Evolutionary conservation across 148 eudicot species (phyloP).

Genomic region (Pouteria glomerata): DNA sequence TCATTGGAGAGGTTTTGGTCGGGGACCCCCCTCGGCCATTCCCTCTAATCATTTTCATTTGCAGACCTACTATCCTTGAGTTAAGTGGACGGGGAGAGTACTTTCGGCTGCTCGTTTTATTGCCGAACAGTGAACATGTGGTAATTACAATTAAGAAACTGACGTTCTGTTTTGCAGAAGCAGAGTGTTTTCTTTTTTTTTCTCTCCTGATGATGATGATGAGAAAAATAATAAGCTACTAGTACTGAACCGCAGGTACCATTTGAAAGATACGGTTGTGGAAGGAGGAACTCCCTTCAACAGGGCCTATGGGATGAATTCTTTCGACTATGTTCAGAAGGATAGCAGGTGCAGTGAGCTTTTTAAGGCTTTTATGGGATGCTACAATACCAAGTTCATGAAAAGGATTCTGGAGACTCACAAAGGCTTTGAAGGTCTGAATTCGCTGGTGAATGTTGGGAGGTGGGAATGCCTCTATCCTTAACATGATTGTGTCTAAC

Average conservation of each 20-base stretch:
- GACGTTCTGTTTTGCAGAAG: too few species aligned
- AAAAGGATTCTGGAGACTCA: slow-evolving; percentile 14
- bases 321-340: slow-evolving; percentile 3
- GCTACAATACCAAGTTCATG: slow-evolving; percentile 11
- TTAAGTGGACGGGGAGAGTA: too few species aligned
- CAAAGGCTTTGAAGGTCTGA: slow-evolving; percentile 12
- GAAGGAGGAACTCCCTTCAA: slow-evolving; percentile 17
- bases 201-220: too few species aligned
- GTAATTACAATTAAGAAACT: too few species aligned
- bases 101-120: too few species aligned
- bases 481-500: slow-evolving; percentile 11
- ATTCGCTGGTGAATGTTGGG: slow-evolving; percentile 18
- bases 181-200: too few species aligned
- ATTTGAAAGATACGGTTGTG: slow-evolving; percentile 7
- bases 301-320: slow-evolving; percentile 16
- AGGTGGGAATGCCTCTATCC: slow-evolving; percentile 10
- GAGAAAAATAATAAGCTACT: too few species aligned
- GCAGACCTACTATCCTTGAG: too few species aligned
- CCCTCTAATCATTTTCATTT: too few species aligned
- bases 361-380: slow-evolving; percentile 13
- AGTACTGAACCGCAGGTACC: slow-evolving; percentile 9
- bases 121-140: too few species aligned
- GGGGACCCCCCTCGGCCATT: too few species aligned
- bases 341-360: slow-evolving; percentile 1
- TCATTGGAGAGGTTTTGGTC: too few species aligned